Base-by-base conservation (phyloP, 139 green algal genomes). In the Coelastrella sp. region DNA sequence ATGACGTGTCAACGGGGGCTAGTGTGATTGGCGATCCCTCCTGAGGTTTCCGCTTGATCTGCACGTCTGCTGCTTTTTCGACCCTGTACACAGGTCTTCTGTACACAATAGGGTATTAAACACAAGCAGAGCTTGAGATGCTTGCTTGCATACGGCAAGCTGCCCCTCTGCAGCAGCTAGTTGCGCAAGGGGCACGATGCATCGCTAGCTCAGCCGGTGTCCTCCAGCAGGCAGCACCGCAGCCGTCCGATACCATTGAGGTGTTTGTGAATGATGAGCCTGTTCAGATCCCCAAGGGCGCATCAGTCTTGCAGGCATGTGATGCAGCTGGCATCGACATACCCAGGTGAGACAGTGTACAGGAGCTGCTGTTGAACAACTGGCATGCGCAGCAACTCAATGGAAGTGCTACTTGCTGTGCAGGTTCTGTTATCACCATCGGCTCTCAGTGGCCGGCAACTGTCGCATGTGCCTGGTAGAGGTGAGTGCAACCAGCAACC, bases 381-480 rank as follows among this genome's bases (percentile, higher is more conserved):
- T n/a, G n/a, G n/a, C n/a, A n/a, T n/a, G n/a, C n/a, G n/a, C n/a
- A n/a, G n/a, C n/a, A n/a, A n/a, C n/a, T n/a, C n/a, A n/a, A n/a
- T n/a, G n/a, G n/a, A n/a, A n/a, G n/a, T n/a, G 45, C 11, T 57
- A 13, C 4, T 3, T 74, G n/a, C 35, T 9, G 38, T 53, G 82
- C 88, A 98, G 97, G 75, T 99, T 99, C 83, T 99, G 97, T 92
- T 99, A 99, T 88, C 97, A 99, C 72, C 96, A 98, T 86, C 91
- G 95, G 5, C 93, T 99, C 2, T 99, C 96, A 45, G 98, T 99
- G 45, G 97, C 97, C 19, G 97, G 97, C 60, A 99, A 99, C 90
- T 99, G 97, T 90, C 91, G 97, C 37, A 99, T 99, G 97, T 99
- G 97, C 89, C 87, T 99, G 23, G 97, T 99, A 13, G 97, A 99